Base-by-base conservation (phyloP, 768 basidiomycete species). In the Favolaschia claudopus region DNA sequence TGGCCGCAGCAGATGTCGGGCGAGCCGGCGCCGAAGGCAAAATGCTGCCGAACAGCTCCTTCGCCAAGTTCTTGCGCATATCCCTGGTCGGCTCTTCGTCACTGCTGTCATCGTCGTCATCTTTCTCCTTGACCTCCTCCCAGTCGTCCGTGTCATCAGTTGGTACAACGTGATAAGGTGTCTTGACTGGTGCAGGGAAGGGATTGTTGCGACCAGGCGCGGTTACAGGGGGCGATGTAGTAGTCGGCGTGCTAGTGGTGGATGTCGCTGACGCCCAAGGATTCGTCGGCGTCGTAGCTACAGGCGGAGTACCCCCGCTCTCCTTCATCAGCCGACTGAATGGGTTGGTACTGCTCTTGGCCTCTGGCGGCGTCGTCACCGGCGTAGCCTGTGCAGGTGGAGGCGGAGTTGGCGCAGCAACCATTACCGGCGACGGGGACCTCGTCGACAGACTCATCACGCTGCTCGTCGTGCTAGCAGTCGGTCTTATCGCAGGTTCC, bases 31-130 rank as follows among this genome's bases (percentile, higher is more conserved):
- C 70, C 12, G 79, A 66, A 4, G 85, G 89, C 32, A 92, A 69
- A 53, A 91, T 84, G 54, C 76, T 82, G 13, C 91, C 89, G 70
- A 98, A 98, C 39, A 98, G 69, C 55, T 87, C 81, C 61, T 85
- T 82, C 7, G 96, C 96, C 34, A 99, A 85, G 52, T 87, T 85
- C 56, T 83, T 82, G 15, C 92, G 82, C 17, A 80, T 84, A 47
- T 77, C 80, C 39, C 95, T 81, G n/a, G 81, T 79, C 44, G 89
- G 76, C 58, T 95, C 94, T 70, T 95, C 94, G 52, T 94, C 93
- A 49, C 86, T 89, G 61, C 85, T 89, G 65, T 89, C 88, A 6
- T 85, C 83, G 5, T 84, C 83, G 8, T 82, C 85, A 20, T 87
- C 83, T 38, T 85, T 87, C 72, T 95, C 93, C 67, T 85, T 78